Conservation (phyloP, 2,329 filamentous ascomycete species). For the Fusarium duplospermum region DNA sequence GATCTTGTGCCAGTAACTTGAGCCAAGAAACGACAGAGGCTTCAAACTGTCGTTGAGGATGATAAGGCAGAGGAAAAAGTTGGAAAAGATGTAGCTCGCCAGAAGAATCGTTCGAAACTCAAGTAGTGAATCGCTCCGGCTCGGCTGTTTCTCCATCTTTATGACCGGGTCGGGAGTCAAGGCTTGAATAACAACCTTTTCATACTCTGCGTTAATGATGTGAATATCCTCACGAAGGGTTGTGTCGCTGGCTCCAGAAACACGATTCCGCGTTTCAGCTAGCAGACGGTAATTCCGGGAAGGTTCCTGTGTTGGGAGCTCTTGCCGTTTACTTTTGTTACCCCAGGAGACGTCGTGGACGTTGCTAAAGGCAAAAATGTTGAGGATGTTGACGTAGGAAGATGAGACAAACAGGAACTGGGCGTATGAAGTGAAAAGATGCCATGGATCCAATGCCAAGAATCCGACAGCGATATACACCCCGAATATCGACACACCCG, state of each 20-base stretch:
- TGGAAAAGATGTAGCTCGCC: constrained; percentile 6
- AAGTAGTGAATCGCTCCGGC: neutral
- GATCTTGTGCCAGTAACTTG: constrained; percentile 4
- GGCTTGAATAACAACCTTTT: neutral
- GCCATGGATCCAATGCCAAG: neutral
- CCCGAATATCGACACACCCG: neutral
- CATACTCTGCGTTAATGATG: neutral
- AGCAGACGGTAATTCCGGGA: neutral
- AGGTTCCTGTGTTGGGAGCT: neutral
- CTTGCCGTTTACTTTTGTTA: neutral
- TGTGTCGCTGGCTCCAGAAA: neutral
- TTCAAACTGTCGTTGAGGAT: constrained; percentile 6
- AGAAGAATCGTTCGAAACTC: constrained; percentile 14
- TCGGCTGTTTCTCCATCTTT: neutral
- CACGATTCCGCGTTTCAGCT: neutral
- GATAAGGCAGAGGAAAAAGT: constrained; percentile 1
- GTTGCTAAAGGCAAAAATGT: constrained; percentile 12
- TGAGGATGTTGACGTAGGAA: constrained; percentile 8
- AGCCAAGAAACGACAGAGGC: neutral
- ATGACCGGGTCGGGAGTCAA: neutral
- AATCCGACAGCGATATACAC: neutral
- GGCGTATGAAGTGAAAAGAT: neutral
- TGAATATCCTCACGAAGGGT: neutral
- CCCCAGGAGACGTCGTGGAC: constrained; percentile 13
- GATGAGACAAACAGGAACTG: constrained; percentile 7